Conservation (phyloP, 805 yeast genomes). For the Debaryomyces hansenii region DNA sequence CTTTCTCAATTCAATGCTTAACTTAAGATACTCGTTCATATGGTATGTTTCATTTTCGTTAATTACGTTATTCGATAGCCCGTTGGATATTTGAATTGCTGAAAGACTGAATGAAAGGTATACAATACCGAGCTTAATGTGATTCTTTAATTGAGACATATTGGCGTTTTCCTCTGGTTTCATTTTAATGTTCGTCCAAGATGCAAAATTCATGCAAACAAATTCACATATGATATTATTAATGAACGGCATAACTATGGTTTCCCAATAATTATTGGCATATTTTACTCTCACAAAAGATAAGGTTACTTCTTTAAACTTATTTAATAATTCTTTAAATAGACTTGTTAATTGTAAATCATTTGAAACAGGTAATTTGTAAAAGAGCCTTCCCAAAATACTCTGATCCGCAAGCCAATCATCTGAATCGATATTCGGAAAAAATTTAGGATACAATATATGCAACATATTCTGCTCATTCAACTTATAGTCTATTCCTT, state of each 20-base stretch:
- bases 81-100: constrained; percentile 14
- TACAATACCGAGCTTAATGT: constrained; percentile 23
- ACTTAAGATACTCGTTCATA: constrained; percentile 23
- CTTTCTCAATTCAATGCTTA: constrained; percentile 37
- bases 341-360: constrained; percentile 17
- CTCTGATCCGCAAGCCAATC: constrained; percentile 34
- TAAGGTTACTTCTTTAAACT: constrained; percentile 19
- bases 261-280: constrained; percentile 26
- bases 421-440: constrained; percentile 42
- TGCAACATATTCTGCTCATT: constrained; percentile 45
- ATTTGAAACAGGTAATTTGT: constrained; percentile 4
- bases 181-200: constrained; percentile 8
- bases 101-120: constrained; percentile 25
- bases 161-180: constrained; percentile 7
- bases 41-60: constrained; percentile 14
- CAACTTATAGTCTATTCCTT: constrained; percentile 36
- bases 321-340: constrained; percentile 16
- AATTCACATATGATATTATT: constrained; percentile 30
- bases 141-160: constrained; percentile 8
- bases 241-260: constrained; percentile 28
- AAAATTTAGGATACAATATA: constrained; percentile 44
- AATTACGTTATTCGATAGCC: constrained; percentile 3
- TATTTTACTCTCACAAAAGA: constrained; percentile 26
- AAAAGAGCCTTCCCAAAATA: constrained; percentile 16
- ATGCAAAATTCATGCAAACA: constrained; percentile 15